A percentile compares a stretch with the other conserved stretches of the same genome.
Evolutionary conservation across 345 rosid species (phyloP).

Genomic region (Mallotus nudiflorus): DNA sequence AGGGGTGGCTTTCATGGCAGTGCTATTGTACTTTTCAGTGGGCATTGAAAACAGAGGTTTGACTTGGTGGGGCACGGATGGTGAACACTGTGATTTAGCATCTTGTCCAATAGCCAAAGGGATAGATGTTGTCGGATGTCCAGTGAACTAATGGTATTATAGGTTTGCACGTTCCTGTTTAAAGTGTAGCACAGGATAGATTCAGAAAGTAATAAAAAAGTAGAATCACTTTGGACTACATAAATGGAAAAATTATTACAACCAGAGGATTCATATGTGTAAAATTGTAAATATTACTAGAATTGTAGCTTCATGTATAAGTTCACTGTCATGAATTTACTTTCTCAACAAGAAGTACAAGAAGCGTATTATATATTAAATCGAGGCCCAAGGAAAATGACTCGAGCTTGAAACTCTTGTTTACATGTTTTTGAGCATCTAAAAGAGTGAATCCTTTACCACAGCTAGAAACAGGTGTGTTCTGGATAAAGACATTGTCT

Average conservation of each 20-base stretch:
- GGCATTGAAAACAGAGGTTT: conserved; percentile 55
- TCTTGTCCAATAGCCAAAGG: conserved; percentile 79
- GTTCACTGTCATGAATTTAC: background rate
- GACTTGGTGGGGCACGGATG: conserved; percentile 76
- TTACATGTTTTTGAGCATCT: no score
- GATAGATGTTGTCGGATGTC: conserved; percentile 55
- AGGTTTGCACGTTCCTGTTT: conserved; percentile 4
- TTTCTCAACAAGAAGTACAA: background rate
- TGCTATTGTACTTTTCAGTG: conserved; percentile 62
- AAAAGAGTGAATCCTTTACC: no score
- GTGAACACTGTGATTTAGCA: conserved; percentile 80
- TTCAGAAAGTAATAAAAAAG: background rate
- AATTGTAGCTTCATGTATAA: conserved; percentile 2
- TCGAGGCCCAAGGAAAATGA: background rate
- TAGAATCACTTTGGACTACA: background rate
- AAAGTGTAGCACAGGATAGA: conserved; percentile 13
- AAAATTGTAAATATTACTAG: background rate
- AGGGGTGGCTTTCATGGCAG: conserved; percentile 88
- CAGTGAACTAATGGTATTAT: conserved; percentile 37
- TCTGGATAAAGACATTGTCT: background rate
- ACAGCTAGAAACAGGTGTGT: no score
- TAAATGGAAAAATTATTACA: background rate
- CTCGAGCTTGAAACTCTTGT: background rate
- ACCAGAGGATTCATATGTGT: background rate
- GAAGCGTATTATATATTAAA: background rate